A percentile compares a stretch with the other conserved stretches of the same genome.
phyloP scores from a whole-genome alignment of 2,329 filamentous ascomycete genomes.

The Fusarium mangiferae region DNA sequence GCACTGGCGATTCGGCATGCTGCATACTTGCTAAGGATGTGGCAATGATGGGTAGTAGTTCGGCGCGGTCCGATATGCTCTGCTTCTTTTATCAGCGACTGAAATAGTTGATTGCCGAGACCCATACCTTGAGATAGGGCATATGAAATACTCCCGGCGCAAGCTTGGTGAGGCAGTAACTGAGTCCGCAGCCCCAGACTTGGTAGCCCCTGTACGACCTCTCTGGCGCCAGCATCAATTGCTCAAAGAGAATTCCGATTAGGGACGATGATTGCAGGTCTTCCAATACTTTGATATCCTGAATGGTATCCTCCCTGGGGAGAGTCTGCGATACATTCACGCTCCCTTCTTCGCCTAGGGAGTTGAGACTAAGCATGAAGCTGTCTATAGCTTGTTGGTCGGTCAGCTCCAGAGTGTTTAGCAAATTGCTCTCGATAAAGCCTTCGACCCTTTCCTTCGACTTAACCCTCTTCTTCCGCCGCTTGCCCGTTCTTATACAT shows the following conservation, averaged over 20 bases:
- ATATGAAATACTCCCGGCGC: slow-evolving; percentile 52
- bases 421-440: slow-evolving; percentile 4
- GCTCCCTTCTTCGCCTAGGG: not conserved
- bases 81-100: slow-evolving; percentile 27
- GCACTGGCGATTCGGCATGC: slow-evolving; percentile 48
- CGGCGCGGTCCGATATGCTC: slow-evolving; percentile 42
- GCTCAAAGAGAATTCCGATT: slow-evolving; percentile 38
- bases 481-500: not conserved
- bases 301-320: not conserved
- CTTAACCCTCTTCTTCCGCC: slow-evolving; percentile 9
- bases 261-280: slow-evolving; percentile 12
- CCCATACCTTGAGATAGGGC: slow-evolving; percentile 49
- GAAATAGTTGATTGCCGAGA: not conserved
- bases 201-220: slow-evolving; percentile 38
- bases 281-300: slow-evolving; percentile 1
- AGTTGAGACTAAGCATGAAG: slow-evolving; percentile 43
- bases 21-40: slow-evolving; percentile 48
- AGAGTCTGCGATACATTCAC: not conserved
- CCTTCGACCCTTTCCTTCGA: not conserved
- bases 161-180: slow-evolving; percentile 42
- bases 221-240: slow-evolving; percentile 42
- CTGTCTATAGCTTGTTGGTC: slow-evolving; percentile 46
- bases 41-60: slow-evolving; percentile 44
- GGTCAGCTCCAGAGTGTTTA: slow-evolving; percentile 22
- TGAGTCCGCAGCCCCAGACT: slow-evolving; percentile 19